Base-by-base conservation (phyloP, 371 early-diverging fungal species). In the Entomophthora muscae region DNA sequence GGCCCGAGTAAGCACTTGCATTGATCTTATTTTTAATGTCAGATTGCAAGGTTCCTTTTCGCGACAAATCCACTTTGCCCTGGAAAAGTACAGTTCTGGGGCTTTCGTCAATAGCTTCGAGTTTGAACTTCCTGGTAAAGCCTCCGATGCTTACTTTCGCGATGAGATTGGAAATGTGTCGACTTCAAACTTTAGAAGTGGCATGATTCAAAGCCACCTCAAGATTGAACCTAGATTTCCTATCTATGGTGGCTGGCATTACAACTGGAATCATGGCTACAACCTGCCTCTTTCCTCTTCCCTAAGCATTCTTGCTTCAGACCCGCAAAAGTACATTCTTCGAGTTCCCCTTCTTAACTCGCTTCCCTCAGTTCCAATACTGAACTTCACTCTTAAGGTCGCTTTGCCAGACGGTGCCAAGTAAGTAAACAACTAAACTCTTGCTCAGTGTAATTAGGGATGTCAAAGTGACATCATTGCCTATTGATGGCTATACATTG, bases 161-260 rank as follows among this genome's bases (percentile, higher is more conserved):
- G 98, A 98, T 73, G 88, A 86, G 60, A 89, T 95, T 66, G 98
- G 98, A 32, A 95, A 98, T 71, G 93, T 98, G 27, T 94, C 95
- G 1, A 96, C 98, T 21, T 93, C 96, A 13, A 64, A 77, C 56
- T 75, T 88, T 70, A 65, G 69, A 21, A 64, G 74, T 22, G 82
- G 80, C 27, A 61, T 63, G 0, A 67, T 75, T 12, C 64, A 68
- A 13, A 70, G 81, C 21, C 67, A 85, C 1, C 72, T 98, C 66
- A 77, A 84, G 51, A 72, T 96, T 23, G 68, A 69, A 31, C 96
- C 97, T 26, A 83, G 97, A 27, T 97, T 85, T 73, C 96, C 97
- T 24, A 61, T 98, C 1, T 89, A 83, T 72, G 98, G 98, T 66
- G 93, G 94, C 21, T 96, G 97, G 97, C 84, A 83, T 63, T 95